Conservation (phyloP, 768 basidiomycete genomes). For the Gloeophyllum trabeum region DNA sequence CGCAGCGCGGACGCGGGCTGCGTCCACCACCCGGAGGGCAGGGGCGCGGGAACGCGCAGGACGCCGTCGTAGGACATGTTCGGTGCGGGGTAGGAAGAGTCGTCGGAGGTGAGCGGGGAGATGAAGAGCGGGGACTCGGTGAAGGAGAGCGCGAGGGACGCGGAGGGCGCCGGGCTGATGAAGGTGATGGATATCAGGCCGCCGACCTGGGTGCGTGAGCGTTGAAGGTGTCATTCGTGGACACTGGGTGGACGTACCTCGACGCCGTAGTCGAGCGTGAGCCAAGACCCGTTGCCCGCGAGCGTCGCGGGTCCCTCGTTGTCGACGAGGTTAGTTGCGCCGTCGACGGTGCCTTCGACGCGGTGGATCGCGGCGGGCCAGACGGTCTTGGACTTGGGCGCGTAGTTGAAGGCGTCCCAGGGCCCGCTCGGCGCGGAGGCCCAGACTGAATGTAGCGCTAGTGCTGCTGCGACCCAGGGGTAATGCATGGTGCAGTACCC, state of each 20-base stretch:
- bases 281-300: conserved; percentile 27
- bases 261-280: conserved; percentile 43
- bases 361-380: conserved; percentile 29
- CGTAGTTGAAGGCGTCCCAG: conserved; percentile 33
- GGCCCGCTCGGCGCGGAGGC: conserved; percentile 24
- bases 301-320: conserved; percentile 24
- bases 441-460: background rate
- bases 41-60: conserved; percentile 25
- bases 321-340: conserved; percentile 21
- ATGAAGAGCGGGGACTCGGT: conserved; percentile 48
- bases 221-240: background rate
- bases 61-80: conserved; percentile 37
- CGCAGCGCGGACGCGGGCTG: conserved; percentile 33
- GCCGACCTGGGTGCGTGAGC: conserved; percentile 26
- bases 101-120: conserved; percentile 38
- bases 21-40: conserved; percentile 30
- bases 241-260: conserved; percentile 24
- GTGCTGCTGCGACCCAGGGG: too few species aligned
- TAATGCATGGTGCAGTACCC: too few species aligned
- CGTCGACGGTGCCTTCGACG: conserved; percentile 22
- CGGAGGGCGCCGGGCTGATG: conserved; percentile 17
- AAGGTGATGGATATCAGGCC: conserved; percentile 41
- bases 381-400: conserved; percentile 33
- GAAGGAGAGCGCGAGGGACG: conserved; percentile 39
- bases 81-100: conserved; percentile 20